Conservation (phyloP, 2,329 filamentous ascomycete genomes). For the Ophiostoma fasciatum region DNA sequence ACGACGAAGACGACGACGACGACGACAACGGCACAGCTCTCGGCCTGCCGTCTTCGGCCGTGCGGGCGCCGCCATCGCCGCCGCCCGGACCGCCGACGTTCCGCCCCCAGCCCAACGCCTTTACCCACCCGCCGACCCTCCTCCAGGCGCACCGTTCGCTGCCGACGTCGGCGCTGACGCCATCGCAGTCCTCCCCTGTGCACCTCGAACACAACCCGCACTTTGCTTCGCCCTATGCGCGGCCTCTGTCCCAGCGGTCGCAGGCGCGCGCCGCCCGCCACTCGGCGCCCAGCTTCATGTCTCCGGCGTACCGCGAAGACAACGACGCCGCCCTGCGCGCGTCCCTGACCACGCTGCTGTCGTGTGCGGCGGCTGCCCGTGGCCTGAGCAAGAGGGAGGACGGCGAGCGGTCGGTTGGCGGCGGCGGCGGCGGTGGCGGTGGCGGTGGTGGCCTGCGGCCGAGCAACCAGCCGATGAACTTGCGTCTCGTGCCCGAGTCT, state of each 20-base stretch:
- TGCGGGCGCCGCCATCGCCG: no score
- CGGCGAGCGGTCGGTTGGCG: conserved; percentile 10
- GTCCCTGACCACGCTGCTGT: conserved; percentile 85
- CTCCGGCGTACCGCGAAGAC: conserved; percentile 65
- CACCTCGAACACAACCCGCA: no score
- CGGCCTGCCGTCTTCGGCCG: conserved; percentile 37
- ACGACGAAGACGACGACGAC: conserved; percentile 33
- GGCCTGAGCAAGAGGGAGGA: conserved; percentile 55
- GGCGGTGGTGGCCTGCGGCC: conserved; percentile 26
- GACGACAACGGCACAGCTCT: conserved; percentile 76
- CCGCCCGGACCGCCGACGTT: conserved; percentile 47
- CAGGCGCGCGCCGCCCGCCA: conserved; percentile 29
- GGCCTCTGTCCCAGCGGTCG: conserved; percentile 33
- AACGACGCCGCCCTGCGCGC: conserved; percentile 88
- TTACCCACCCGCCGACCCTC: conserved; percentile 61
- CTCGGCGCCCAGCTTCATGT: conserved; percentile 46
- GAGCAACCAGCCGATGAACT: conserved; percentile 39
- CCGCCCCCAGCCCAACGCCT: conserved; percentile 81
- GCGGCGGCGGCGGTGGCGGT: not conserved
- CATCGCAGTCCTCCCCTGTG: no score
- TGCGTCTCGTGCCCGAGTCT: conserved; percentile 45
- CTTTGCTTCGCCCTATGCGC: conserved; percentile 25
- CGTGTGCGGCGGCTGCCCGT: conserved; percentile 83
- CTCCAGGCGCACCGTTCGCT: conserved; percentile 33
- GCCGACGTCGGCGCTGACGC: no score